Evolutionary conservation across 768 basidiomycete species (phyloP), one percentile per base, ranked within the genome.

Genomic region (Pulveroboletus sp.): DNA sequence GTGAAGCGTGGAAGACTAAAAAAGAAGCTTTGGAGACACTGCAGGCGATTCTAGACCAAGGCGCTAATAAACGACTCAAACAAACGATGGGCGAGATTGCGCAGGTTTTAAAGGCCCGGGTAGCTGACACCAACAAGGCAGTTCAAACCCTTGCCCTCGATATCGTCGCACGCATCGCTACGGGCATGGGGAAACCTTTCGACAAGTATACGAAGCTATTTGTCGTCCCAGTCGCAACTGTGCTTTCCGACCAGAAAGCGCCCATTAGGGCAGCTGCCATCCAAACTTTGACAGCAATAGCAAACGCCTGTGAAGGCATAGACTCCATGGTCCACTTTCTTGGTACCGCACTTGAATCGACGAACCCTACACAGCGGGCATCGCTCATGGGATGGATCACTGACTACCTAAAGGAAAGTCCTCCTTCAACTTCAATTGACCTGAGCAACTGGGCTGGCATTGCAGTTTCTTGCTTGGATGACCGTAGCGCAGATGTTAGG

Each of bases 1-100:
- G 85, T 58, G 94, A 95, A 56, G 85, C 92, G 0, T 99, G 95
- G 95, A 98, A 98, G 72, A 83, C 81, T 1, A 86, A 94, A 71
- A 99, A 99, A 66, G 95, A 97, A 61, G 93, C 90, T 3, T 74
- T 98, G 50, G 96, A 98, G 67, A 73, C 75, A 0, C 67, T 98
- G 15, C 86, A 91, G 61, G 82, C 80, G 0, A 78, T 92, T 50
- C 71, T 99, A 31, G 94, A 98, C 61, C 87, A 93, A 69, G 89
- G 90, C 43, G 76, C 81, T 38, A 98, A 98, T 67, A 95, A 95
- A 61, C 83, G 96, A 14, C 66, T 99, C 49, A 97, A 97, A 68
- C 79, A 91, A 21, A 79, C 71, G 8, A 91, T 99, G 85, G 91
- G 93, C 44, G 96, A 99, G 60, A 92, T 99, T 50, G 87, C 83